Conservation (phyloP, 2,329 filamentous ascomycete genomes). For the Zalaria obscura region DNA sequence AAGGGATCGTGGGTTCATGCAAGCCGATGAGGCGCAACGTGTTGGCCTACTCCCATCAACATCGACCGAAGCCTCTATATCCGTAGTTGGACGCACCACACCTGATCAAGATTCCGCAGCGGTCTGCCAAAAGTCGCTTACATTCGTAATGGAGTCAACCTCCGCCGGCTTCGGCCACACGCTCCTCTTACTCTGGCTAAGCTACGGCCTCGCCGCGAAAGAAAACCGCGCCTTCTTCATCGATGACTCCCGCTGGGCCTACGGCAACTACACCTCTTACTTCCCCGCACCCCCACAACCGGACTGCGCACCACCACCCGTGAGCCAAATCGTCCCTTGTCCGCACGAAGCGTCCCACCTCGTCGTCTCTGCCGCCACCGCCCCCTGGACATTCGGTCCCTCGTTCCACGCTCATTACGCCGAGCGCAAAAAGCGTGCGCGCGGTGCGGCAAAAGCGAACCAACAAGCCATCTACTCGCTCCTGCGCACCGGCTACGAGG, state of each 20-base stretch:
- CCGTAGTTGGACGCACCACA: constrained; percentile 7
- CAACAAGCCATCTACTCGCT: constrained; percentile 49
- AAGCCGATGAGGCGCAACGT: constrained; percentile 57
- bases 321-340: constrained; percentile 64
- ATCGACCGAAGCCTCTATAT: constrained; percentile 16
- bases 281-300: constrained; percentile 55
- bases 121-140: constrained; percentile 57
- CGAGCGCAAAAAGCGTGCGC: constrained; percentile 18
- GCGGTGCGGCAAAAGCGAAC: constrained; percentile 27
- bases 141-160: constrained; percentile 59
- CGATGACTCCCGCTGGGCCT: constrained; percentile 71
- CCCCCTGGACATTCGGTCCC: constrained; percentile 48
- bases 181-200: constrained; percentile 68
- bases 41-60: constrained; percentile 43
- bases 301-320: constrained; percentile 55
- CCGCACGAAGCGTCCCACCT: constrained; percentile 64
- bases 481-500: constrained; percentile 55
- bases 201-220: constrained; percentile 63
- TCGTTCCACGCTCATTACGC: constrained; percentile 40
- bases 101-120: constrained; percentile 4
- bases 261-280: constrained; percentile 59
- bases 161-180: constrained; percentile 67
- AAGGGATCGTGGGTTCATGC: constrained; percentile 55
- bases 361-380: constrained; percentile 56
- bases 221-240: constrained; percentile 70